A percentile compares a stretch with the other conserved stretches of the same genome.
These are phyloP conservation scores for Fusarium verrucosum DNA, from an alignment of 2,329 filamentous ascomycete species.

Conservation along the genomic window DNA sequence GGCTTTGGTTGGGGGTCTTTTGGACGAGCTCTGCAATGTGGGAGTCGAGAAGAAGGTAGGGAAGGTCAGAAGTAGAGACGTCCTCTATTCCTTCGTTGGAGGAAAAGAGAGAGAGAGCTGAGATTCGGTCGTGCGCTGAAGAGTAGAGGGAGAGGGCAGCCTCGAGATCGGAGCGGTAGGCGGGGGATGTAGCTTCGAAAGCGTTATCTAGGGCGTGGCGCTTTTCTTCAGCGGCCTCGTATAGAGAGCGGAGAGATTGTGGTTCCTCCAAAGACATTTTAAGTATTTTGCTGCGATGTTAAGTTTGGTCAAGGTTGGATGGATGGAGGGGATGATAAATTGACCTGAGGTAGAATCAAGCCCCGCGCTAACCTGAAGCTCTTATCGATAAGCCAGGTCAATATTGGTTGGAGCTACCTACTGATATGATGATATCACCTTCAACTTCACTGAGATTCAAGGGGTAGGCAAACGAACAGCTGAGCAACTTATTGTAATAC, in stretches of 20 bases:
- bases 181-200: conserved; percentile 70
- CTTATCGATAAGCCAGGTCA: conserved; percentile 41
- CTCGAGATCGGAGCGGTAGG: conserved; percentile 74
- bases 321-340: conserved; percentile 34
- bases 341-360: conserved; percentile 20
- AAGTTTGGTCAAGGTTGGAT: neutral
- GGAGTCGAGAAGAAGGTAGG: conserved; percentile 83
- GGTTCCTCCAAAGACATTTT: conserved; percentile 54
- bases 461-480: neutral
- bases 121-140: conserved; percentile 74
- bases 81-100: conserved; percentile 91
- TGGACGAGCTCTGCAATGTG: conserved; percentile 82
- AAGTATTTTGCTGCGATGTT: neutral
- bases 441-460: neutral
- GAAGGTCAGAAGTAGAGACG: conserved; percentile 82
- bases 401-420: neutral
- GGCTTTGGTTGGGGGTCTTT: conserved; percentile 65
- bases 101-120: conserved; percentile 83
- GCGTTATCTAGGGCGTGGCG: conserved; percentile 68
- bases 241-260: conserved; percentile 61
- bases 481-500: neutral
- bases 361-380: conserved; percentile 35
- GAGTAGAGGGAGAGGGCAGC: conserved; percentile 76
- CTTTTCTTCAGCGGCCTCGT: conserved; percentile 60
- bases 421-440: too few species aligned